Conservation (phyloP, 2,329 filamentous ascomycete genomes). For the Colletotrichum acutatum region DNA sequence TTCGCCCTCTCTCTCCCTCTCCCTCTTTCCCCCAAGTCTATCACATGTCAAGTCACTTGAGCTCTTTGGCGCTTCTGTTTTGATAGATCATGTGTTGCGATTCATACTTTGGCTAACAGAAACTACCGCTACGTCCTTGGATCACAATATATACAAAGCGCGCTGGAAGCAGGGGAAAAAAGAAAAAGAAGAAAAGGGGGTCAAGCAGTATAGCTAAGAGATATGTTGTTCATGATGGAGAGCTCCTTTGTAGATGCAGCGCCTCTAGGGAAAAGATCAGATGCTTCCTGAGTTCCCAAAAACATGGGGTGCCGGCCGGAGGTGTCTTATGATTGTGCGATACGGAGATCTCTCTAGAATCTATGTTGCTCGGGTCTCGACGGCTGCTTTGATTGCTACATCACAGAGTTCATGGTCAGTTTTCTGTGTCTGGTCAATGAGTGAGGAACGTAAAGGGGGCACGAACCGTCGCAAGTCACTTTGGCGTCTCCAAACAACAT, state of each 20-base stretch:
- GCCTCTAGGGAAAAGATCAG: conserved; percentile 19
- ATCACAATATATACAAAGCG: not conserved
- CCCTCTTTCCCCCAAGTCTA: too few species aligned
- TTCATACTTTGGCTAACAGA: not conserved
- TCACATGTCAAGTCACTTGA: too few species aligned
- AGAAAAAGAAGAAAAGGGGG: not conserved
- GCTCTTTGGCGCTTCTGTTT: too few species aligned
- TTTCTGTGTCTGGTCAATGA: too few species aligned
- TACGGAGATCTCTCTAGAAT: conserved; percentile 30
- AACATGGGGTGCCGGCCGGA: conserved; percentile 8
- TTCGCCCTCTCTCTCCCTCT: too few species aligned
- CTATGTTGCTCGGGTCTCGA: conserved; percentile 43
- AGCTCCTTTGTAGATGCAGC: conserved; percentile 32
- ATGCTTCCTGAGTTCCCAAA: conserved; percentile 8
- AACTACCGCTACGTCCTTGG: not conserved
- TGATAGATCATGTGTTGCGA: not conserved
- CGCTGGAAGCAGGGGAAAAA: not conserved
- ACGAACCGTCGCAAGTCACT: conserved; percentile 80
- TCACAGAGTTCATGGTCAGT: conserved; percentile 38
- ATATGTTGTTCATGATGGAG: not conserved
- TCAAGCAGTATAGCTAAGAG: not conserved
- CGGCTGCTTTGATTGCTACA: conserved; percentile 53
- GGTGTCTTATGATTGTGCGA: not conserved
- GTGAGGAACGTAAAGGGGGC: accelerated
- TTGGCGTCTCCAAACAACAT: conserved; percentile 96